Base-by-base conservation (phyloP, 352 stramenopile genomes). In the Phytophthora citrophthora region DNA sequence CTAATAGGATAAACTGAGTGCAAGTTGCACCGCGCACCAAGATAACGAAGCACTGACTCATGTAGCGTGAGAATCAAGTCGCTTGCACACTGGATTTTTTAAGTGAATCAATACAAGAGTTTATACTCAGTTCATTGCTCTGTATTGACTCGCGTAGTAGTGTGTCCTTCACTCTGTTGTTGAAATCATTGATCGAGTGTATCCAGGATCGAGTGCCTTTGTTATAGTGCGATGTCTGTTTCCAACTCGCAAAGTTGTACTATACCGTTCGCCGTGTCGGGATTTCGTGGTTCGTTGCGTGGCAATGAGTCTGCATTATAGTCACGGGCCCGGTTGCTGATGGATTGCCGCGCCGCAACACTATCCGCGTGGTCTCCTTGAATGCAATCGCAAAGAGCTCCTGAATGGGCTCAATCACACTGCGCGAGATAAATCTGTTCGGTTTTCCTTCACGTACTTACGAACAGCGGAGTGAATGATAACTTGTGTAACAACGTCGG, bases 381-480 rank as follows among this genome's bases (percentile, higher is more conserved):
- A 64, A 64, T 1, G 6, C 10, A 29, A 69, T 16, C 0, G 38
- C 41, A 16, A 69, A 44, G 13, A 49, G 9, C 1, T 58, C 38
- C 26, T 64, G 29, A 4, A 53, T 50, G 2, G 61, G 53, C 20
- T 64, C 38, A 1, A 54, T 34, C 29, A 69, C 7, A 11, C 12
- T 50, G 8, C 61, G 45, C 23, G n/a, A 29, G 11, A 69, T 54
- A 27, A 64, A 29, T 50, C 39, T 1, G 16, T 59, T 18, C 54
- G 61, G 20, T 64, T 41, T 27, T 54, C 6, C 24, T 69, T 54
- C 2, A 59, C 40, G 18, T 64, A 69, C 32, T 54, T 69, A 13
- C 44, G 60, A 40, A 39, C 29, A 2, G 39, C 53, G 1, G 31
- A 34, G 38, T 48, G 52, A 2, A 43, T 13, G 9, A 47, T 31